Conservation (phyloP, 768 basidiomycete species). For the Tricholoma flavovirens region DNA sequence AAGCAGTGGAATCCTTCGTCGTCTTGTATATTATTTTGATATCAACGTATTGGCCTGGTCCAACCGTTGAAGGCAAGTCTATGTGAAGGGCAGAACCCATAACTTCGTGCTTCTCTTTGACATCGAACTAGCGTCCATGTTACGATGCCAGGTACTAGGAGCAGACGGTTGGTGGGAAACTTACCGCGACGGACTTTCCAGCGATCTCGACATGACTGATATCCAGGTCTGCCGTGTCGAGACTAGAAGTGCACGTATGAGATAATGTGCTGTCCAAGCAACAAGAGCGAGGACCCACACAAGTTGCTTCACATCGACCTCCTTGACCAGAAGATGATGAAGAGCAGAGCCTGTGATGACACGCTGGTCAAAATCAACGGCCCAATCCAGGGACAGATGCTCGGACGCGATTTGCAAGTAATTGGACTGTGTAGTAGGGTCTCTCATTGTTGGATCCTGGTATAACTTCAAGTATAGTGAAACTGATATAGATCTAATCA, state of each 20-base stretch:
- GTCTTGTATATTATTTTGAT: constrained; percentile 67
- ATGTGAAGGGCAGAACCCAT: constrained; percentile 77
- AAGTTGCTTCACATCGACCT: constrained; percentile 48
- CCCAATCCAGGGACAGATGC: constrained; percentile 74
- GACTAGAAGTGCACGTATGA: constrained; percentile 28
- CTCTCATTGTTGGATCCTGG: constrained; percentile 20
- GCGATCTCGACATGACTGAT: constrained; percentile 51
- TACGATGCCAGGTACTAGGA: too few relatives aligned
- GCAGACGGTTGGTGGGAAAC: constrained; percentile 8
- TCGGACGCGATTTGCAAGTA: constrained; percentile 60
- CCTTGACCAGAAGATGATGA: constrained; percentile 53
- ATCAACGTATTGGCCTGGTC: constrained; percentile 40
- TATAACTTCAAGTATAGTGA: too few relatives aligned
- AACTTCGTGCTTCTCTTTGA: constrained; percentile 56
- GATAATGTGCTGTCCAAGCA: background rate
- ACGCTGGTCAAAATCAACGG: constrained; percentile 56
- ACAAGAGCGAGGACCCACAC: constrained; percentile 38
- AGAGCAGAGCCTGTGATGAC: constrained; percentile 58
- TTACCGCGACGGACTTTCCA: constrained; percentile 42
- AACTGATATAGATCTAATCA: too few relatives aligned
- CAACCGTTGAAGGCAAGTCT: constrained; percentile 38
- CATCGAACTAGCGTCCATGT: constrained; percentile 35
- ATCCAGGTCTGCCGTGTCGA: constrained; percentile 72
- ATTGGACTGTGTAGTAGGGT: constrained; percentile 80
- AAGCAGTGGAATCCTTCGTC: constrained; percentile 64